These are phyloP conservation scores for Begonia loranthoides DNA, from an alignment of 306 rosid genomes.

Conservation along the genomic window DNA sequence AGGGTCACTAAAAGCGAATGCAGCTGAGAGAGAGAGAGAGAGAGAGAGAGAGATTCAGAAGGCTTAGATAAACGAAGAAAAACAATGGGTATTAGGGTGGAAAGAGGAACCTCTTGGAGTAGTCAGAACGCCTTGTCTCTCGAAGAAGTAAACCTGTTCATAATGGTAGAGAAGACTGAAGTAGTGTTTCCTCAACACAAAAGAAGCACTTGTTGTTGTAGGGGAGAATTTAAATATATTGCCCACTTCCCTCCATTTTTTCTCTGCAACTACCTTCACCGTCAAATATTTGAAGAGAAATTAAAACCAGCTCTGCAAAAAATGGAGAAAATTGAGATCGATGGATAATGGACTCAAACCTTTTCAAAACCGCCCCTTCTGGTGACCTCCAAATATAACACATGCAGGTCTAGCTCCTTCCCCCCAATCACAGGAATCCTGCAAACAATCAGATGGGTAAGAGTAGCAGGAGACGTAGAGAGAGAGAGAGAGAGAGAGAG, in stretches of 20 bases:
- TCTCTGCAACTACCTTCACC: conserved; percentile 77
- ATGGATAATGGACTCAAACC: conserved; percentile 13
- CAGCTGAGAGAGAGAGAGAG: conserved; percentile 17
- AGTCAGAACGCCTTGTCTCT: conserved; percentile 44
- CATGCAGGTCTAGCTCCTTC: conserved; percentile 86
- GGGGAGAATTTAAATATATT: conserved; percentile 64
- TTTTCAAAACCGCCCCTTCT: conserved; percentile 82
- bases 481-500: not conserved
- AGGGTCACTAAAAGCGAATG: conserved; percentile 36
- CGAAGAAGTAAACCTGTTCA: conserved; percentile 75
- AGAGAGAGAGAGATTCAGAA: conserved; percentile 4
- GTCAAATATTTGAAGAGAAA: not conserved
- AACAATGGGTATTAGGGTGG: not conserved
- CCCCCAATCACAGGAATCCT: conserved; percentile 99
- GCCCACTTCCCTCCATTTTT: conserved; percentile 99
- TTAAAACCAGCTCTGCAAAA: too few species aligned
- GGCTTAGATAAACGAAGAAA: not conserved
- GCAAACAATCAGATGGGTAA: conserved; percentile 1
- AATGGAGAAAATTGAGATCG: too few species aligned
- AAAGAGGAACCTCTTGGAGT: conserved; percentile 34
- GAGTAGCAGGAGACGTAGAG: not conserved
- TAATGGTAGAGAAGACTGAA: conserved; percentile 67
- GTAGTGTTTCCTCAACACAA: conserved; percentile 79
- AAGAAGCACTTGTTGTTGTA: conserved; percentile 89
- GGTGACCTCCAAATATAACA: conserved; percentile 76